Evolutionary conservation across 179 eudicot genomes (phyloP), one percentile per base, ranked within the genome.

Genomic region (Beta corolliflora): DNA sequence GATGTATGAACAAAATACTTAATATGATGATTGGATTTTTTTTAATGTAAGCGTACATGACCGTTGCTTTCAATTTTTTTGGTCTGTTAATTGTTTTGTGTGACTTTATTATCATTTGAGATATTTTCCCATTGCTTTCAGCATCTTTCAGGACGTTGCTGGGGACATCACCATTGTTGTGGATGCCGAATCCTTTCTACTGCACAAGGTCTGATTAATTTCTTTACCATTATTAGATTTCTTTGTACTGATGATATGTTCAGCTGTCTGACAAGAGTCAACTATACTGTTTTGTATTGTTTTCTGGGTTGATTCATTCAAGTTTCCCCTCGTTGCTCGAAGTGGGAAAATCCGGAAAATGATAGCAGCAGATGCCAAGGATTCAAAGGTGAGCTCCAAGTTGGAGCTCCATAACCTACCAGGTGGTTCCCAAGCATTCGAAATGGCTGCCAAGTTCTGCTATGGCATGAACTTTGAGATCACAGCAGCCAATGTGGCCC

Each of bases 381-480:
- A 77, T 21, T 59, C 84, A 19, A 80, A 77, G 76, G 55, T 76
- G 52, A 48, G 7, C 71, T 89, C 90, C 59, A 91, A 76, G 82
- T 71, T 92, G 67, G 92, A 90, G 80, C 91, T 92, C 79, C 50
- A 71, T 18, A 88, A 86, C 77, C 69, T 91, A 44, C 93, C 93
- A 10, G 94, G 94, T 18, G 94, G 97, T 4, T 72, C 88, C 2
- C 83, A 87, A 70, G 80, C 92, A 58, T 93, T 93, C 31, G 89
- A 90, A 73, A 88, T 91, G 9, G 90, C 94, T 29, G 93, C 92
- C 25, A 91, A 91, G 41, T 91, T 90, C 82, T 93, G 94, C 53
- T 93, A 91, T 60, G 89, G 90, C 18, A 85, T 91, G 81, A 90
- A 93, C 86, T 92, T 92, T 23, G 94, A 91, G 87, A 90, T 93